Conservation (phyloP, 2,329 filamentous ascomycete genomes). For the Sporothrix protearum region DNA sequence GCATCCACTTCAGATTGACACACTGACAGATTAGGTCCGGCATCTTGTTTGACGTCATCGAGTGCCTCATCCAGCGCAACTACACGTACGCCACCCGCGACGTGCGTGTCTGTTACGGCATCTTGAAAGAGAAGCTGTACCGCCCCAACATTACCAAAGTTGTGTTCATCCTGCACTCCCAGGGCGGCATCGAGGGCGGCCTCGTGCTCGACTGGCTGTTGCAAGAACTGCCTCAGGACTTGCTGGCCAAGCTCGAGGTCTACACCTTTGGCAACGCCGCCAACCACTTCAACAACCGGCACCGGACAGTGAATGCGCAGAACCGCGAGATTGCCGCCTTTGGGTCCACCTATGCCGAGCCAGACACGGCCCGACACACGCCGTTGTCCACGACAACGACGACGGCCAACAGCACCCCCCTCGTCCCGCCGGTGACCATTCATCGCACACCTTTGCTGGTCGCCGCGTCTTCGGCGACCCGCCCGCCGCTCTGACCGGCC, state of each 20-base stretch:
- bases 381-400: not conserved
- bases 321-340: slow-evolving; percentile 26
- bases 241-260: slow-evolving; percentile 67
- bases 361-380: not conserved
- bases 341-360: not conserved
- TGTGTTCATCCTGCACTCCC: slow-evolving; percentile 70
- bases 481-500: slow-evolving; percentile 41
- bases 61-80: slow-evolving; percentile 74
- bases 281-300: slow-evolving; percentile 78
- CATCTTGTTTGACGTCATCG: slow-evolving; percentile 70
- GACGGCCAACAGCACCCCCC: not conserved
- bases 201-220: slow-evolving; percentile 74
- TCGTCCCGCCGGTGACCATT: not conserved
- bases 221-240: slow-evolving; percentile 63
- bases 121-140: slow-evolving; percentile 62
- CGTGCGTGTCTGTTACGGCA: slow-evolving; percentile 58
- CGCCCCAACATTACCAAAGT: slow-evolving; percentile 63
- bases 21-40: slow-evolving; percentile 44
- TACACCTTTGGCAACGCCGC: slow-evolving; percentile 76
- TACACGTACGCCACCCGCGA: slow-evolving; percentile 69
- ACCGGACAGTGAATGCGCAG: slow-evolving; percentile 49
- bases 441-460: slow-evolving; percentile 23
- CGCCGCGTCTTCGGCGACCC: slow-evolving; percentile 36
- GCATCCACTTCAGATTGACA: too few relatives aligned
- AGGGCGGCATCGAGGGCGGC: slow-evolving; percentile 71